phyloP scores from a whole-genome alignment of 73 alveolate genomes.

The Breviolum minutum region DNA sequence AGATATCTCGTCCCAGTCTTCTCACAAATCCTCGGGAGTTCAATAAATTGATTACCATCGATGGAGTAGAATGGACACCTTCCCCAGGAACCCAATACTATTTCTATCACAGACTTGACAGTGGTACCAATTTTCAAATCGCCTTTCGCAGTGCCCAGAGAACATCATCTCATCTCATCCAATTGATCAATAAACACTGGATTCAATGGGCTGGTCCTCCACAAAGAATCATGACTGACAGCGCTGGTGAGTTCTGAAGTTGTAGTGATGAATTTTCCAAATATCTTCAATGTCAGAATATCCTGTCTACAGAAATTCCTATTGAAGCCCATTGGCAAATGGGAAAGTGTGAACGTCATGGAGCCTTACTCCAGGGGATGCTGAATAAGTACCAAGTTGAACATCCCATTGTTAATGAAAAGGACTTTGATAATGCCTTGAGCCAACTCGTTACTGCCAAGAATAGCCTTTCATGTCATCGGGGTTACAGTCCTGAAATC shows the following conservation, averaged over 20 bases:
- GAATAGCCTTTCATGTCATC: background rate
- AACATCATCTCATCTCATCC: background rate
- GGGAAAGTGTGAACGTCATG: slow-evolving; percentile 15
- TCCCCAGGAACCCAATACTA: background rate
- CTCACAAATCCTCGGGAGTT: background rate
- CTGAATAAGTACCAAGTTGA: background rate
- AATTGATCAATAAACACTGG: background rate
- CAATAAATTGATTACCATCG: background rate
- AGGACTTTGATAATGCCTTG: background rate
- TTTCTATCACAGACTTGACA: background rate
- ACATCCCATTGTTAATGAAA: background rate
- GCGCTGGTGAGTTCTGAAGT: background rate
- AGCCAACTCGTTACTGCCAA: background rate
- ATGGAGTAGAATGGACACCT: background rate
- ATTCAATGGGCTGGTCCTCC: slow-evolving; percentile 35
- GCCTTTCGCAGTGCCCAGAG: background rate
- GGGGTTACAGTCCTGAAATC: slow-evolving; percentile 9
- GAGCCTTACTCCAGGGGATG: background rate
- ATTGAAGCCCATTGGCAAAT: slow-evolving; percentile 45
- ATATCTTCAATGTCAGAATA: background rate
- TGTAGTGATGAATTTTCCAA: background rate
- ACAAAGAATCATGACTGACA: background rate
- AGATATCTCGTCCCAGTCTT: background rate
- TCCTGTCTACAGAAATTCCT: background rate
- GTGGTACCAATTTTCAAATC: background rate